Evolutionary conservation across 768 basidiomycete genomes (phyloP).

Genomic region (Trametes sanguinea): DNA sequence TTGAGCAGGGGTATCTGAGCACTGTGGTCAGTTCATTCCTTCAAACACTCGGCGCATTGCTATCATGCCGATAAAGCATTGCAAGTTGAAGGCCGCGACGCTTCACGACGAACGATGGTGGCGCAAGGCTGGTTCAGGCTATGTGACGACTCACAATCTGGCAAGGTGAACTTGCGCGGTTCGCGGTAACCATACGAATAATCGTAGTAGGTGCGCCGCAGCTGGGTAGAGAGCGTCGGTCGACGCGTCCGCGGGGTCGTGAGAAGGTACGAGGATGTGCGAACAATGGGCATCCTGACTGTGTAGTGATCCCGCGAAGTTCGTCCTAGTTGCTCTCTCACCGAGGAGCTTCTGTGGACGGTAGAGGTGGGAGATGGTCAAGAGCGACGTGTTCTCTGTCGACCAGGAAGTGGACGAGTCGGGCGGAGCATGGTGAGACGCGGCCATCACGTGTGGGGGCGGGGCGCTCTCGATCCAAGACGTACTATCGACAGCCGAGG

Average conservation of each 20-base stretch:
- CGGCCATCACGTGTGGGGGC: constrained; percentile 18
- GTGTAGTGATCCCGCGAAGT: not conserved
- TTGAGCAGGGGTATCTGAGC: constrained; percentile 62
- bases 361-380: not conserved
- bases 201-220: constrained; percentile 58
- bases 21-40: not conserved
- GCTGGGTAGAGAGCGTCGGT: constrained; percentile 14
- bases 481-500: not conserved
- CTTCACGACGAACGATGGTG: too few species aligned
- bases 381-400: not conserved
- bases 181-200: constrained; percentile 79
- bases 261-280: constrained; percentile 13
- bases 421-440: constrained; percentile 14
- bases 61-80: too few species aligned
- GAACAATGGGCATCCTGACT: constrained; percentile 10
- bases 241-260: constrained; percentile 16
- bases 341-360: not conserved
- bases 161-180: constrained; percentile 59
- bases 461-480: too few species aligned
- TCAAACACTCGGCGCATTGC: not conserved
- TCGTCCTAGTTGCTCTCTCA: not conserved
- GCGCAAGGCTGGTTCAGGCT: not conserved
- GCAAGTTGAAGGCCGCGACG: too few species aligned
- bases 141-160: constrained; percentile 60
- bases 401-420: not conserved